phyloP scores from a whole-genome alignment of 192 early-diverging fungal species.

The Podila horticola region DNA sequence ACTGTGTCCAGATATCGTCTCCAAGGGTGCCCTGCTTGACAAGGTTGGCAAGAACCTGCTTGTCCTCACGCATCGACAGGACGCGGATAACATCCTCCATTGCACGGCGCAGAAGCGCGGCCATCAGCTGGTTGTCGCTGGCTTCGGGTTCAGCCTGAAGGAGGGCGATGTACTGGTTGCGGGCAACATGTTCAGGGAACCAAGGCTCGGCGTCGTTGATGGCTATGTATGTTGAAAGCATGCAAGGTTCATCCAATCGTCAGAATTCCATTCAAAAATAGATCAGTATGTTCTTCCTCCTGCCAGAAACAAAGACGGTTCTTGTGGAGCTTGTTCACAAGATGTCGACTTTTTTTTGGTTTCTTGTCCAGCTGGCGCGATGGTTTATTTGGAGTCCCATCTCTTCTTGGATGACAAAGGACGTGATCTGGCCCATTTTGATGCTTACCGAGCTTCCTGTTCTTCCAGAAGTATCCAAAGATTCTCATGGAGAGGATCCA shows the following conservation, averaged over 20 bases:
- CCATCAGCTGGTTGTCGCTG: constrained; percentile 68
- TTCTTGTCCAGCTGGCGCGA: too few species aligned
- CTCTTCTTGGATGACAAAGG: too few species aligned
- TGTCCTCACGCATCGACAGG: constrained; percentile 83
- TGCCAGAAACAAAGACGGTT: too few species aligned
- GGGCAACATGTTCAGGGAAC: constrained; percentile 74
- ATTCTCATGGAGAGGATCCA: constrained; percentile 55
- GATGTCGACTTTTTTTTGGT: too few species aligned
- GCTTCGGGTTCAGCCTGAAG: constrained; percentile 68
- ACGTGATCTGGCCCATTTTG: too few species aligned
- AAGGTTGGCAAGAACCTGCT: constrained; percentile 78
- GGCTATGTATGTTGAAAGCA: constrained; percentile 11
- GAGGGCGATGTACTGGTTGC: constrained; percentile 78
- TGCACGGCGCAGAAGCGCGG: constrained; percentile 86
- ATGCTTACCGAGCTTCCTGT: constrained; percentile 48
- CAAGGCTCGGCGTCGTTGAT: constrained; percentile 67
- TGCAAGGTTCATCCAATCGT: background rate
- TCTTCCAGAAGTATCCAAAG: constrained; percentile 55
- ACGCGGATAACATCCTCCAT: constrained; percentile 84
- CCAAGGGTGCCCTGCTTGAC: constrained; percentile 86
- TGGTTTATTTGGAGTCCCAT: too few species aligned
- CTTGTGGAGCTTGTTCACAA: too few species aligned
- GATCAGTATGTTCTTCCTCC: too few species aligned
- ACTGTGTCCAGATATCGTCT: constrained; percentile 85
- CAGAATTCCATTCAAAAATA: too few species aligned